Evolutionary conservation across 495 filamentous ascomycete species (phyloP).

Genomic region (Penicillium argentinense): DNA sequence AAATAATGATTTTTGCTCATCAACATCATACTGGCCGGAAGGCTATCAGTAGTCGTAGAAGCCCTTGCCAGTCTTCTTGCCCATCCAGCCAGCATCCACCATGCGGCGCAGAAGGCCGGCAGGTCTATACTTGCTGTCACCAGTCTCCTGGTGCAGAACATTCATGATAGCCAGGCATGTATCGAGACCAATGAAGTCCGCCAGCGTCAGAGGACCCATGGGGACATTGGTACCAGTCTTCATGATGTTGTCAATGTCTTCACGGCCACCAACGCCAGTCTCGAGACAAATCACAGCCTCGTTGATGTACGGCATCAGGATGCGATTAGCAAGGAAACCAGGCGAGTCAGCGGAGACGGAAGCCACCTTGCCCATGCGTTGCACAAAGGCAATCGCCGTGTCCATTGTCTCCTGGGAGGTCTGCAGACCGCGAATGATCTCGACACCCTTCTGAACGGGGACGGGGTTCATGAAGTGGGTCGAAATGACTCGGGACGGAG

Average conservation of each 20-base stretch:
- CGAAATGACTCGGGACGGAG: constrained; percentile 83
- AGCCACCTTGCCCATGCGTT: constrained; percentile 89
- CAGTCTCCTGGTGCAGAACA: constrained; percentile 86
- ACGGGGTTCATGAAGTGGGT: constrained; percentile 99
- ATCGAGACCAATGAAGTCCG: constrained; percentile 97
- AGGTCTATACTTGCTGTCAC: constrained; percentile 93
- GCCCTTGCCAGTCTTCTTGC: constrained; percentile 95
- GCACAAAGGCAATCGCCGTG: constrained; percentile 82
- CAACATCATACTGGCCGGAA: not conserved
- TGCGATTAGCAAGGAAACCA: constrained; percentile 94
- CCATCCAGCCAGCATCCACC: constrained; percentile 97
- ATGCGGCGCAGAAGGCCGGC: constrained; percentile 84
- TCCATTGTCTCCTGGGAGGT: constrained; percentile 80
- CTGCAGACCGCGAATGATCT: constrained; percentile 93
- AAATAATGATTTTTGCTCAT: constrained; percentile 15
- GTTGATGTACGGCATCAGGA: constrained; percentile 99
- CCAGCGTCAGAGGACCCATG: constrained; percentile 92
- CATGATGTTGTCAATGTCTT: constrained; percentile 97
- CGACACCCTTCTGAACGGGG: constrained; percentile 93
- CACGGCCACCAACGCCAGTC: constrained; percentile 80
- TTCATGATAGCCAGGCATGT: constrained; percentile 98
- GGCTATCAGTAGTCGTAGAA: constrained; percentile 78
- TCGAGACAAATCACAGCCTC: constrained; percentile 97
- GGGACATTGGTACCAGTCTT: constrained; percentile 98
- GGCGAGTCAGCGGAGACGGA: constrained; percentile 85